Conservation (phyloP, 2,329 filamentous ascomycete genomes). For the Penicillium polonicum region DNA sequence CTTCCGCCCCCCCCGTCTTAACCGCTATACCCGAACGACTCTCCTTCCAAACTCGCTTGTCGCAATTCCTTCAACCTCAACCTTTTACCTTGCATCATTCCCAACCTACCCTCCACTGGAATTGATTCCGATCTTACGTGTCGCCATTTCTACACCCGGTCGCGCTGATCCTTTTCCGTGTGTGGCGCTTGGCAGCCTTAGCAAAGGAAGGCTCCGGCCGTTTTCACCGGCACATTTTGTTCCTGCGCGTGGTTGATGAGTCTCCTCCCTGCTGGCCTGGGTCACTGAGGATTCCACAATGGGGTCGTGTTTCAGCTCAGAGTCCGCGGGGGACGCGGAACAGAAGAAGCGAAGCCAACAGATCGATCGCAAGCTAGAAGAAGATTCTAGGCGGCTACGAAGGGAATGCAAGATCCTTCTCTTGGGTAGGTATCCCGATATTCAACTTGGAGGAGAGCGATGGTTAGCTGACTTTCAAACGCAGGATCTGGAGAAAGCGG, state of each 20-base stretch:
- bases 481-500: constrained; percentile 95
- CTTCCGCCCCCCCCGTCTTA: not conserved
- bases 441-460: constrained; percentile 8
- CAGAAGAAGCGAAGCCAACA: constrained; percentile 95
- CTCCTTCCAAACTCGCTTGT: constrained; percentile 8
- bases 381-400: constrained; percentile 87
- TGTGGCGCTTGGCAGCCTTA: constrained; percentile 17
- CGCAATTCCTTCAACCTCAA: constrained; percentile 9
- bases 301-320: constrained; percentile 91
- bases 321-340: constrained; percentile 75
- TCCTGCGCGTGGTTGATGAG: constrained; percentile 26
- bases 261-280: constrained; percentile 24
- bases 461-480: constrained; percentile 8
- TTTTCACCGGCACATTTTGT: constrained; percentile 28
- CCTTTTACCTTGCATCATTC: not conserved
- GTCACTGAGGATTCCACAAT: constrained; percentile 51
- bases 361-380: constrained; percentile 90
- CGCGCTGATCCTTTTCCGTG: constrained; percentile 9
- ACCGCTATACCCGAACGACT: constrained; percentile 2
- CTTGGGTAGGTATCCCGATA: constrained; percentile 60
- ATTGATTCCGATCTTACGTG: not conserved
- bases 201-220: constrained; percentile 22
- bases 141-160: not conserved
- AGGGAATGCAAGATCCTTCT: constrained; percentile 98
- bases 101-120: not conserved